phyloP scores from a whole-genome alignment of 2,329 filamentous ascomycete genomes.

The Aspergillus sp. region DNA sequence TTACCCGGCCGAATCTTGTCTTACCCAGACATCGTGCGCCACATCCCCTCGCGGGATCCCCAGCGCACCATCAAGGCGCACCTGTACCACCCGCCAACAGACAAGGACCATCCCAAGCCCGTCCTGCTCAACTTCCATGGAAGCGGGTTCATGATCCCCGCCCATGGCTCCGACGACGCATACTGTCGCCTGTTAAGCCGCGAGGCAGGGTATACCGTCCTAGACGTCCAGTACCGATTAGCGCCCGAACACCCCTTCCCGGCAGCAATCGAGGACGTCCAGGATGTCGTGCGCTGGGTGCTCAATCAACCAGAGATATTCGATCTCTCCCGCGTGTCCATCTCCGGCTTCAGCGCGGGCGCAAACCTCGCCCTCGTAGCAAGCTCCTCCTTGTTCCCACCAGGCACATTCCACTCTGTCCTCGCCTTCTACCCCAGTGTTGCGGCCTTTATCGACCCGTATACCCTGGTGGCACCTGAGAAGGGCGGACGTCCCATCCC shows the following conservation, averaged over 20 bases:
- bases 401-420: constrained; percentile 31
- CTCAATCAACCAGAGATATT: constrained; percentile 33
- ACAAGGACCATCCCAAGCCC: constrained; percentile 22
- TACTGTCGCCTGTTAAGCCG: constrained; percentile 29
- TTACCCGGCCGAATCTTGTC: no score
- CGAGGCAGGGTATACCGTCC: constrained; percentile 30
- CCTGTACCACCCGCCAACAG: constrained; percentile 23
- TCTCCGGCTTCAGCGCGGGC: constrained; percentile 48
- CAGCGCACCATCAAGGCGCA: constrained; percentile 32
- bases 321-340: constrained; percentile 31
- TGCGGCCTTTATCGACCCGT: neutral
- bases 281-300: constrained; percentile 39
- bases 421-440: constrained; percentile 34
- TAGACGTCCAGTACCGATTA: constrained; percentile 42
- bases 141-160: constrained; percentile 34
- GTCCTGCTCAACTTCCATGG: constrained; percentile 37
- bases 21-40: constrained; percentile 25
- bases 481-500: constrained; percentile 22
- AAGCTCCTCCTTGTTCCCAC: constrained; percentile 27
- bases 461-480: constrained; percentile 27
- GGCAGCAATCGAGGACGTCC: constrained; percentile 39
- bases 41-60: constrained; percentile 31
- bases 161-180: constrained; percentile 32
- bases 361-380: constrained; percentile 40
- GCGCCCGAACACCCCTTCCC: constrained; percentile 44